Conservation (phyloP, 2,329 filamentous ascomycete genomes). For the Phoma herbarum region DNA sequence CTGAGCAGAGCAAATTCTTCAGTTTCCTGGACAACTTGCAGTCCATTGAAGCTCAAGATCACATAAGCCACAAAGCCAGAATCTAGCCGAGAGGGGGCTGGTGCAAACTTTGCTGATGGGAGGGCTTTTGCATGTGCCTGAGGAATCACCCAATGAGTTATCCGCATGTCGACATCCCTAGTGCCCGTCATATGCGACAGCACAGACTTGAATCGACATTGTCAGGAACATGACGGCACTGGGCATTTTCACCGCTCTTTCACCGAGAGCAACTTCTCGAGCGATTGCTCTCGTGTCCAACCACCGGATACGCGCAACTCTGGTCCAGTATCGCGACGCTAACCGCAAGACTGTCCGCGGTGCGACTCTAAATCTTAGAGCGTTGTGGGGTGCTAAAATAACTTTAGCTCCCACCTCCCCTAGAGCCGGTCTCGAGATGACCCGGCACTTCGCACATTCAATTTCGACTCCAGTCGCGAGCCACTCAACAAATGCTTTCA, state of each 20-base stretch:
- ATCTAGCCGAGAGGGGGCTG: constrained; percentile 16
- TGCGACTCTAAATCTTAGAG: constrained; percentile 2
- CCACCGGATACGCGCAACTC: constrained; percentile 8
- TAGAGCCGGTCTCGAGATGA: constrained; percentile 7
- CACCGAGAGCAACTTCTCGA: constrained; percentile 1
- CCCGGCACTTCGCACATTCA: constrained; percentile 4
- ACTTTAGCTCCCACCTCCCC: constrained; percentile 6
- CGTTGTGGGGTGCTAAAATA: constrained; percentile 21
- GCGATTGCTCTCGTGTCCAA: constrained; percentile 13
- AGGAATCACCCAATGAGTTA: constrained; percentile 15
- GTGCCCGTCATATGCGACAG: constrained; percentile 13
- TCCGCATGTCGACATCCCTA: constrained; percentile 20
- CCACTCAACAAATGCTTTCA: constrained; percentile 14
- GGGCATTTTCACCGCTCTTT: constrained; percentile 23
- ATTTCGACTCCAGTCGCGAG: constrained; percentile 4
- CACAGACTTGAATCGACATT: constrained; percentile 11
- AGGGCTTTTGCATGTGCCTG: constrained; percentile 14
- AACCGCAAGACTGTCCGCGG: constrained; percentile 9
- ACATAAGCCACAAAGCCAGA: constrained; percentile 13
- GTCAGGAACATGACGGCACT: constrained; percentile 13
- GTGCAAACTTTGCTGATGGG: constrained; percentile 13
- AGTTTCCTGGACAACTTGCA: constrained; percentile 11
- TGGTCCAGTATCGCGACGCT: constrained; percentile 13
- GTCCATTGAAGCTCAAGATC: constrained; percentile 20
- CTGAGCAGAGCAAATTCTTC: neutral